Evolutionary conservation across 495 filamentous ascomycete species (phyloP).

Genomic region (Massariosphaeria phaeospora): DNA sequence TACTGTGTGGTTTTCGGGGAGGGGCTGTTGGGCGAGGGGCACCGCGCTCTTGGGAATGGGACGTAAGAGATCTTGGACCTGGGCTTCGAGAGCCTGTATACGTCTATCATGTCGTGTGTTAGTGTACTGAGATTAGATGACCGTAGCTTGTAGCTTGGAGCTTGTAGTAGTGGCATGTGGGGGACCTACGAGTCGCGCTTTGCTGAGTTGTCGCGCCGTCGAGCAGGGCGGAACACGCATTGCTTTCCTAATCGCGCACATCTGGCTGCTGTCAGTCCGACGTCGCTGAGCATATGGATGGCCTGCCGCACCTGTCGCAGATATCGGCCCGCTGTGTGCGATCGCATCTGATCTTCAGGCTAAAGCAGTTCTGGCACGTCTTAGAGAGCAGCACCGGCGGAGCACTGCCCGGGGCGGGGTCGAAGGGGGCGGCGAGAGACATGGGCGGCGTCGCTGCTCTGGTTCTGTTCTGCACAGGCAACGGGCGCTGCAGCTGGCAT

Average conservation of each 20-base stretch:
- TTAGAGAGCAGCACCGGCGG: conserved; percentile 22
- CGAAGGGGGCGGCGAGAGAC: conserved; percentile 6
- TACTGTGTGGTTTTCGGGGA: neutral
- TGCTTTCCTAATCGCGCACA: conserved; percentile 26
- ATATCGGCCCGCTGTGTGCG: conserved; percentile 22
- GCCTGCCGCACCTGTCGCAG: conserved; percentile 15
- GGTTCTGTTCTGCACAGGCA: too few species aligned
- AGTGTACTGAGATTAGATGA: conserved; percentile 1
- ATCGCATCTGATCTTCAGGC: conserved; percentile 29
- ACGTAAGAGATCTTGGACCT: conserved; percentile 23
- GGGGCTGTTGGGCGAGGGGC: neutral
- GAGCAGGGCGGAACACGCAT: conserved; percentile 26
- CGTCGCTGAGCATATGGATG: neutral
- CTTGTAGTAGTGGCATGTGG: neutral
- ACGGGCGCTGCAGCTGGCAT: too few species aligned
- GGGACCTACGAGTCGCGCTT: conserved; percentile 23
- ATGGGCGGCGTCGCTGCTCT: too few species aligned
- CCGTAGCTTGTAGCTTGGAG: too few species aligned
- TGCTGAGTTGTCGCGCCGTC: conserved; percentile 24
- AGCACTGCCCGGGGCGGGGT: neutral
- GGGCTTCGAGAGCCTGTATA: conserved; percentile 24
- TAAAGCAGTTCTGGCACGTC: conserved; percentile 28
- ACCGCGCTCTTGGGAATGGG: neutral
- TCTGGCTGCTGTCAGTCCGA: neutral
- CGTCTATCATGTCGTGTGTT: conserved; percentile 2